A percentile compares a stretch with the other conserved stretches of the same genome.
phyloP scores from a whole-genome alignment of 2,329 filamentous ascomycete genomes.

The Colletotrichum limetticola region DNA sequence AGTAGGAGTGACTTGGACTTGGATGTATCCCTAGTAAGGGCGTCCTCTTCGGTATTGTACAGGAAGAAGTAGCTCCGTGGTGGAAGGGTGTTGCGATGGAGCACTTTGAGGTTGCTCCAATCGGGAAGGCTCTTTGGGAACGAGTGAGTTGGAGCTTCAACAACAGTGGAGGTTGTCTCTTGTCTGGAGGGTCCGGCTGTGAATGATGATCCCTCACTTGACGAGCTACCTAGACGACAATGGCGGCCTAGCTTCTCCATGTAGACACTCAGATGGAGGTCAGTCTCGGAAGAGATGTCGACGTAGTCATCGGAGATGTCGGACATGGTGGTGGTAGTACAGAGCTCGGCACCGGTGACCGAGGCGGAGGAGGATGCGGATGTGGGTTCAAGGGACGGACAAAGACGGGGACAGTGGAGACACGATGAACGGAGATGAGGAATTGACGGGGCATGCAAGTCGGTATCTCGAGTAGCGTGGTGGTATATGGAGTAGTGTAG shows the following conservation, averaged over 20 bases:
- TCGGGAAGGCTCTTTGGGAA: conserved; percentile 55
- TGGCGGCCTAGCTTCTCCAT: conserved; percentile 25
- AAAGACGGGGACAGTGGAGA: conserved; percentile 20
- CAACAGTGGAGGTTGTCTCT: not conserved
- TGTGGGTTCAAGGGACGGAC: conserved; percentile 4
- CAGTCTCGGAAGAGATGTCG: conserved; percentile 23
- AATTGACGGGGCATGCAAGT: conserved; percentile 13
- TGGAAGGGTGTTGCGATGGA: conserved; percentile 67
- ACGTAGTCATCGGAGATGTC: conserved; percentile 35
- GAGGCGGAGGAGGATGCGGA: not conserved
- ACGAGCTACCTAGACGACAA: conserved; percentile 13
- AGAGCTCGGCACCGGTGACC: conserved; percentile 19
- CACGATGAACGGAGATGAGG: conserved; percentile 9
- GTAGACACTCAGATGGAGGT: conserved; percentile 30
- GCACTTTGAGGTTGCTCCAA: conserved; percentile 68
- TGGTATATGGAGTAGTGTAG: not conserved
- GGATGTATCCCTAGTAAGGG: conserved; percentile 53
- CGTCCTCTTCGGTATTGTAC: conserved; percentile 59
- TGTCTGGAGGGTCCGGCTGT: conserved; percentile 2
- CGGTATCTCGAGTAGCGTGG: not conserved
- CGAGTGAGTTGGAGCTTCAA: conserved; percentile 29
- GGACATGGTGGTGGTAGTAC: conserved; percentile 27
- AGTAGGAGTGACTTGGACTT: conserved; percentile 55
- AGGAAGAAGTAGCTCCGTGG: conserved; percentile 66
- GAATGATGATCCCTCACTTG: conserved; percentile 28